phyloP scores from a whole-genome alignment of 768 basidiomycete species.

The Trametes cingulata region DNA sequence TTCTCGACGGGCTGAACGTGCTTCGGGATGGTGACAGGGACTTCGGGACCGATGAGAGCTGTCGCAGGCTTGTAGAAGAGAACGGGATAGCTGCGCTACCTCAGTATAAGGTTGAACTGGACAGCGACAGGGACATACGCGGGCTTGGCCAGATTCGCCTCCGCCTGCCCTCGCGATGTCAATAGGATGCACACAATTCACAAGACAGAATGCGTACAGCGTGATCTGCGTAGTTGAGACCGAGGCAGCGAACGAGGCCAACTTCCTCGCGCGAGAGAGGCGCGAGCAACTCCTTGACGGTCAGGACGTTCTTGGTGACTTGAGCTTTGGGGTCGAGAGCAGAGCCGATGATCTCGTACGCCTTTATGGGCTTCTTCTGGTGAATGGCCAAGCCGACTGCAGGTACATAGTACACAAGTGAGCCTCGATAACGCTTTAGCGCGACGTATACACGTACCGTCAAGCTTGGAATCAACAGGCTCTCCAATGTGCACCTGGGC shows the following conservation, averaged over 20 bases:
- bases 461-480: conserved; percentile 65
- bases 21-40: conserved; percentile 63
- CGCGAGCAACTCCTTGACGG: conserved; percentile 68
- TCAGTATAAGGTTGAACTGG: conserved; percentile 49
- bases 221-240: conserved; percentile 84
- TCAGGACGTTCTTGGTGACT: conserved; percentile 62
- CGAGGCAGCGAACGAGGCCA: conserved; percentile 70
- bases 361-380: conserved; percentile 57
- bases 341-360: conserved; percentile 71
- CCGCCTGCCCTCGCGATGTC: conserved; percentile 44
- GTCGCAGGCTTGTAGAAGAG: conserved; percentile 80
- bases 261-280: conserved; percentile 70
- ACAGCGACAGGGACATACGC: conserved; percentile 41
- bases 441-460: conserved; percentile 43
- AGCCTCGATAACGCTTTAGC: background rate
- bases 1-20: conserved; percentile 68
- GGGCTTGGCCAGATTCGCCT: conserved; percentile 64
- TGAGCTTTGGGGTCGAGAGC: conserved; percentile 66
- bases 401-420: background rate
- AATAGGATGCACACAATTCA: background rate
- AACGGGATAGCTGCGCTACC: conserved; percentile 55
- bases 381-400: conserved; percentile 59
- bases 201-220: conserved; percentile 48
- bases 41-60: conserved; percentile 69
- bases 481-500: conserved; percentile 74